Base-by-base conservation (phyloP, 2,329 filamentous ascomycete genomes). In the Aspergillus melleus region DNA sequence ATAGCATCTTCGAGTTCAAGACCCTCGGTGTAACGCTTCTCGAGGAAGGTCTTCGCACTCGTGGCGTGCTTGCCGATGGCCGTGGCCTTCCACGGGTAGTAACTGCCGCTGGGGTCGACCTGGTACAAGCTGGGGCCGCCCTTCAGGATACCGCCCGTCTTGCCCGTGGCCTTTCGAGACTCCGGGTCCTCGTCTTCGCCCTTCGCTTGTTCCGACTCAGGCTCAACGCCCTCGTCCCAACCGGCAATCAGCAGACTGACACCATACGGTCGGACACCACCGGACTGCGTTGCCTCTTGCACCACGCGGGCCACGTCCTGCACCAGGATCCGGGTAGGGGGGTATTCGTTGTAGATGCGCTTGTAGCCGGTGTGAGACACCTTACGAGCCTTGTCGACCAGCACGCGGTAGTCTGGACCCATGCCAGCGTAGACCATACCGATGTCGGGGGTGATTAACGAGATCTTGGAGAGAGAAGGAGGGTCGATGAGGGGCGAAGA, bases 321-420 rank as follows among this genome's bases (percentile, higher is more conserved):
- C 59, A 99, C 95, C 81, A 99, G 86, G 89, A 99, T 99, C 77
- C 95, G 89, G 59, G 95, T 99, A 6, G 95, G 95, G n/a, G 95
- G 95, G 82, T 99, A 99, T 82, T 99, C 95, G 81, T 99, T 99
- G 85, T 99, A 99, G 83, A 99, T 93, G 79, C 95, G 92, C 87
- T 99, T 99, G 88, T 99, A 99, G 78, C 89, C 90, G 52, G 95
- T 96, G 82, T 99, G 95, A 58, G 93, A 96, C 68, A 97, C 95
- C 81, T 98, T 99, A 75, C 95, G 92, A 70, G 95, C 95, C 79
- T 93, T 94, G 84, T 99, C 95, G 70, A 98, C 95, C 57, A 99
- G 86, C 59, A 99, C 92, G 78, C 95, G 89, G 83, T 98, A 99
- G 80, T 99, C 95, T 61, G 95, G 95, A 30, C 95, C 94, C 95